Percentiles rank a stretch among this genome's conserved stretches.
Conservation (phyloP, 2,329 filamentous ascomycete species). For the Lasiodiplodia citricola region DNA sequence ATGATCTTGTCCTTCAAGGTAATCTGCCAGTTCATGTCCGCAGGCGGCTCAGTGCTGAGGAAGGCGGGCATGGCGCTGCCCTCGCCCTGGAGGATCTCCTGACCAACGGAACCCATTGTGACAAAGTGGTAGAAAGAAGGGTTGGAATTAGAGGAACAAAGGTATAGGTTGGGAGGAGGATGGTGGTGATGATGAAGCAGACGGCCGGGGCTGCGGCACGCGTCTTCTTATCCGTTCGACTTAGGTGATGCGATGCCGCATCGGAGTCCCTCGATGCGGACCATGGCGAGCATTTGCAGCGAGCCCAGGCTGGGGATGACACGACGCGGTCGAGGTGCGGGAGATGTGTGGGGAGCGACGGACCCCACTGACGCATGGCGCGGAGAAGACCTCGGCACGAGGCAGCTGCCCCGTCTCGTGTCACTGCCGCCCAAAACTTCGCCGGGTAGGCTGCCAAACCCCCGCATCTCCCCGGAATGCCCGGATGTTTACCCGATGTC, state of each 20-base stretch:
- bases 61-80: conserved; percentile 39
- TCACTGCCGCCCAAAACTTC: not conserved
- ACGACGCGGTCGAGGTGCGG: conserved; percentile 1
- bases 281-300: not conserved
- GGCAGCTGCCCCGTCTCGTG: conserved; percentile 2
- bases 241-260: not conserved
- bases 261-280: not conserved
- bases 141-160: not conserved
- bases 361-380: not conserved
- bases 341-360: not conserved
- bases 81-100: conserved; percentile 16
- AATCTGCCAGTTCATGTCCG: conserved; percentile 54
- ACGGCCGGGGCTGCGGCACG: not conserved
- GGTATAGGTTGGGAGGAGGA: not conserved
- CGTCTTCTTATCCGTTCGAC: not conserved
- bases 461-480: not conserved
- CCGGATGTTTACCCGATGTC: not conserved
- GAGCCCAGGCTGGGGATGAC: not conserved
- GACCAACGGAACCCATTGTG: conserved; percentile 13
- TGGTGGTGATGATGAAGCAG: not conserved
- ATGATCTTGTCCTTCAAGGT: conserved; percentile 51
- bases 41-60: conserved; percentile 50
- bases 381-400: conserved; percentile 3
- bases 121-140: not conserved
- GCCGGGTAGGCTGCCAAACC: not conserved